A percentile compares a stretch with the other conserved stretches of the same genome.
These are phyloP conservation scores for Coprinopsis strossmayeri DNA, from an alignment of 768 basidiomycete species.

Conservation along the genomic window DNA sequence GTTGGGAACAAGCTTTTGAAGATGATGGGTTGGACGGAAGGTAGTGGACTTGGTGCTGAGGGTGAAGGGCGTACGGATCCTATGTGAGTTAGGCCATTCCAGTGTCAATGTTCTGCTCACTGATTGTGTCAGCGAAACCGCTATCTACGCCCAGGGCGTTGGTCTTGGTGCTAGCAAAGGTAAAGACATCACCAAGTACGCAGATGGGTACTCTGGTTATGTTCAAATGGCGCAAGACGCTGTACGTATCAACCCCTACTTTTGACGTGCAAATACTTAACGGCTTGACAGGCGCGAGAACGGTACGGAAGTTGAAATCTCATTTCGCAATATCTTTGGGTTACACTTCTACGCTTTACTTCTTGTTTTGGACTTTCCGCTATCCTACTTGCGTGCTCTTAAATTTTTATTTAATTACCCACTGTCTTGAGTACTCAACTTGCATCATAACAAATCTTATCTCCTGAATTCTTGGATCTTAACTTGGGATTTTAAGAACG, in stretches of 20 bases:
- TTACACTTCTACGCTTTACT: too few relatives aligned
- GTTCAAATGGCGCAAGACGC: constrained; percentile 68
- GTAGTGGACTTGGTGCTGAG: constrained; percentile 75
- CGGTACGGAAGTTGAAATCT: constrained; percentile 29
- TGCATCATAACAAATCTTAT: too few relatives aligned
- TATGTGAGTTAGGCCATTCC: constrained; percentile 53
- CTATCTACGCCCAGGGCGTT: constrained; percentile 81
- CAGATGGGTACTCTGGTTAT: constrained; percentile 64
- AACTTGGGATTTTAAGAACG: too few relatives aligned
- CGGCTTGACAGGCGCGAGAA: constrained; percentile 29
- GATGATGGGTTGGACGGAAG: constrained; percentile 98
- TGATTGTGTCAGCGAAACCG: constrained; percentile 51
- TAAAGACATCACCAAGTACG: constrained; percentile 69
- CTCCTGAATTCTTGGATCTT: too few relatives aligned
- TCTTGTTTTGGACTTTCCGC: too few relatives aligned
- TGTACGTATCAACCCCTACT: constrained; percentile 32
- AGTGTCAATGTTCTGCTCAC: too few relatives aligned
- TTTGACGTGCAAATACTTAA: constrained; percentile 20
- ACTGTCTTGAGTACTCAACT: too few relatives aligned
- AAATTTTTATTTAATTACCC: too few relatives aligned
- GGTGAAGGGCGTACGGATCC: constrained; percentile 87
- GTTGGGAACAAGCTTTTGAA: constrained; percentile 89
- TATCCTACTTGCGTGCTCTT: too few relatives aligned
- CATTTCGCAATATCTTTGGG: neutral
- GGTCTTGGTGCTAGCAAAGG: constrained; percentile 93